Conservation (phyloP, 345 rosid species). For the Eutrema heterophyllum region DNA sequence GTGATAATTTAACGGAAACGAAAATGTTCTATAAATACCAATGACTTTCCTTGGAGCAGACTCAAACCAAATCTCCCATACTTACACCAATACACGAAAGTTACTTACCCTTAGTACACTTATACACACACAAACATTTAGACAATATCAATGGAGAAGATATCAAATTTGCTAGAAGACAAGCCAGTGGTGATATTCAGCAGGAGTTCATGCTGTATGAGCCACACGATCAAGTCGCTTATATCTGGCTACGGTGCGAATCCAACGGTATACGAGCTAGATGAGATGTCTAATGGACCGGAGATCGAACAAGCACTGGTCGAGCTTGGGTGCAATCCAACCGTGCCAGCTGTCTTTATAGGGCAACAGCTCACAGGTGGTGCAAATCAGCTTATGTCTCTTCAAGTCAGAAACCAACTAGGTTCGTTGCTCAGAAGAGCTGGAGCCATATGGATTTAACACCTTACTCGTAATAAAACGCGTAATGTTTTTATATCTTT, state of each 20-base stretch:
- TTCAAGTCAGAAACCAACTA: constrained; percentile 63
- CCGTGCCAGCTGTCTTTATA: constrained; percentile 74
- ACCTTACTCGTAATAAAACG: neutral
- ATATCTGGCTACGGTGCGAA: constrained; percentile 35
- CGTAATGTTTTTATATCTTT: neutral
- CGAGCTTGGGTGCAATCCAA: constrained; percentile 57
- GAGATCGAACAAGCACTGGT: constrained; percentile 52
- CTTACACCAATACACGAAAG: neutral
- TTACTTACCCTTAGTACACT: neutral
- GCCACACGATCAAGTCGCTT: constrained; percentile 42
- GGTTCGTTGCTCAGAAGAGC: constrained; percentile 61
- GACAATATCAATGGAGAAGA: constrained; percentile 40
- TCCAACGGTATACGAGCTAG: constrained; percentile 29
- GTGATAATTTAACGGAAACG: neutral
- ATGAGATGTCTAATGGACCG: constrained; percentile 41
- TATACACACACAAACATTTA: neutral
- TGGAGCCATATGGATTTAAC: constrained; percentile 82
- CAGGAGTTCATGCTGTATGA: constrained; percentile 60
- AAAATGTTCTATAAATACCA: constrained; percentile 19
- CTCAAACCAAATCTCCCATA: constrained; percentile 17
- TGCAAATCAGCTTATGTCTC: constrained; percentile 61
- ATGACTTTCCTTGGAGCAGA: constrained; percentile 1
- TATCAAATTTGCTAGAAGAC: constrained; percentile 51
- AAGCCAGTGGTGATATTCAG: constrained; percentile 80
- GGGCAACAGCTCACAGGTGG: constrained; percentile 73